Evolutionary conservation across 2,329 filamentous ascomycete genomes (phyloP).

Genomic region (Zymoseptoria pseudotritici): DNA sequence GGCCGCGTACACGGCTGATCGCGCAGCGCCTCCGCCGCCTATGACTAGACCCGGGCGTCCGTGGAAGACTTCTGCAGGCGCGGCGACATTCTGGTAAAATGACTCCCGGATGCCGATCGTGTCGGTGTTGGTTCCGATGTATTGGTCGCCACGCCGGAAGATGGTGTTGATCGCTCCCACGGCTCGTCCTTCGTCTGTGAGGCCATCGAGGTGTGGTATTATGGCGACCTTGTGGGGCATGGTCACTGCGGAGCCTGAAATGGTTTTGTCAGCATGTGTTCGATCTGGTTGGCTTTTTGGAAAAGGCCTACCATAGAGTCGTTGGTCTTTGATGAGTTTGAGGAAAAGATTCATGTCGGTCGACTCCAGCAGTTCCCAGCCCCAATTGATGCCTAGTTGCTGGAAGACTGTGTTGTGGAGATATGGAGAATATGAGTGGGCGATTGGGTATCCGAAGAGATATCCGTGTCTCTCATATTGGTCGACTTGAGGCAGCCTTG

Average conservation of each 20-base stretch:
- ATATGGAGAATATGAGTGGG: conserved; percentile 50
- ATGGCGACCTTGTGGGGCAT: conserved; percentile 82
- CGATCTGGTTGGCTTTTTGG: not conserved
- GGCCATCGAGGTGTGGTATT: conserved; percentile 62
- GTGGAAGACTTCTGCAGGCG: conserved; percentile 44
- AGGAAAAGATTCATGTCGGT: conserved; percentile 39
- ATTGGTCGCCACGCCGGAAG: conserved; percentile 50
- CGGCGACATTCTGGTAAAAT: conserved; percentile 45
- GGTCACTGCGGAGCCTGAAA: conserved; percentile 60
- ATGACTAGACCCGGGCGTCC: conserved; percentile 63
- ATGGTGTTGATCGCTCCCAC: conserved; percentile 77
- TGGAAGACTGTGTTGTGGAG: conserved; percentile 50
- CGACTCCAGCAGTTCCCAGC: conserved; percentile 43
- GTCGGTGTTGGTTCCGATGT: conserved; percentile 73
- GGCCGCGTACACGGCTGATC: conserved; percentile 69
- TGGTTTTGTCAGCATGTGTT: conserved; percentile 3
- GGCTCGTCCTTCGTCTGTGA: conserved; percentile 64
- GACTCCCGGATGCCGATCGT: conserved; percentile 70
- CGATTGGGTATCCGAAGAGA: conserved; percentile 50
- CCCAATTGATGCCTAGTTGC: conserved; percentile 45
- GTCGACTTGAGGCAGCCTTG: conserved; percentile 19
- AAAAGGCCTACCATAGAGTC: conserved; percentile 52
- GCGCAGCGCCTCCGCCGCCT: conserved; percentile 71
- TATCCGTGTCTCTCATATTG: conserved; percentile 46
- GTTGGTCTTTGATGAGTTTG: conserved; percentile 46